Evolutionary conservation across 2,329 filamentous ascomycete species (phyloP).

Genomic region (Iodosphaeria phyllophila): DNA sequence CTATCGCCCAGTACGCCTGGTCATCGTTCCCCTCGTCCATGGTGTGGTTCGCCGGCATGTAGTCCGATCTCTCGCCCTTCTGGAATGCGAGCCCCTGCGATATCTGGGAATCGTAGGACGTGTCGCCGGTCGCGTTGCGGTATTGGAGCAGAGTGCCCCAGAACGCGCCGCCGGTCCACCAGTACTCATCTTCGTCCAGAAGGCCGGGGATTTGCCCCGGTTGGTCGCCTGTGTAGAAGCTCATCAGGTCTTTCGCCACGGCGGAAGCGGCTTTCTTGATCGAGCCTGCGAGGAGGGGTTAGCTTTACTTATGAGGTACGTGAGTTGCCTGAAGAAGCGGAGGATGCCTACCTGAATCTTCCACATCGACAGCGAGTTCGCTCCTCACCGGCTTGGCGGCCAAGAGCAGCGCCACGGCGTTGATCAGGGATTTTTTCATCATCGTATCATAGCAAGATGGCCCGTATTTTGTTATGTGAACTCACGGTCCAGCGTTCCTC

Average conservation of each 20-base stretch:
- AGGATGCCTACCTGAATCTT: too few species aligned
- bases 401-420: too few species aligned
- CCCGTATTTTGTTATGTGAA: too few species aligned
- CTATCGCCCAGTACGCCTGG: slow-evolving; percentile 42
- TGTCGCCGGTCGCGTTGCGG: slow-evolving; percentile 30
- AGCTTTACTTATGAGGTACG: too few species aligned
- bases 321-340: too few species aligned
- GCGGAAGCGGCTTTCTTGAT: slow-evolving; percentile 10
- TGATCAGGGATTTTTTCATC: too few species aligned
- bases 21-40: slow-evolving; percentile 26
- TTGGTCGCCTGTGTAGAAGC: slow-evolving; percentile 10
- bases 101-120: slow-evolving; percentile 25
- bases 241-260: slow-evolving; percentile 13
- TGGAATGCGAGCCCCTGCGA: slow-evolving; percentile 23
- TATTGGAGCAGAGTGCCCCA: slow-evolving; percentile 33
- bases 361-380: too few species aligned
- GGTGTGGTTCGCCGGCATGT: slow-evolving; percentile 21
- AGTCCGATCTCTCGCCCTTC: slow-evolving; percentile 20
- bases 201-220: slow-evolving; percentile 8
- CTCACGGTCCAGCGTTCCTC: too few species aligned
- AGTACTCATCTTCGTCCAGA: slow-evolving; percentile 21
- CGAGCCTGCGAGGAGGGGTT: slow-evolving; percentile 7
- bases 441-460: too few species aligned
- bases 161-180: slow-evolving; percentile 32
- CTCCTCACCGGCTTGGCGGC: too few species aligned